Conservation (phyloP, 139 green algal species). For the Astrephomene gubernaculifera region DNA sequence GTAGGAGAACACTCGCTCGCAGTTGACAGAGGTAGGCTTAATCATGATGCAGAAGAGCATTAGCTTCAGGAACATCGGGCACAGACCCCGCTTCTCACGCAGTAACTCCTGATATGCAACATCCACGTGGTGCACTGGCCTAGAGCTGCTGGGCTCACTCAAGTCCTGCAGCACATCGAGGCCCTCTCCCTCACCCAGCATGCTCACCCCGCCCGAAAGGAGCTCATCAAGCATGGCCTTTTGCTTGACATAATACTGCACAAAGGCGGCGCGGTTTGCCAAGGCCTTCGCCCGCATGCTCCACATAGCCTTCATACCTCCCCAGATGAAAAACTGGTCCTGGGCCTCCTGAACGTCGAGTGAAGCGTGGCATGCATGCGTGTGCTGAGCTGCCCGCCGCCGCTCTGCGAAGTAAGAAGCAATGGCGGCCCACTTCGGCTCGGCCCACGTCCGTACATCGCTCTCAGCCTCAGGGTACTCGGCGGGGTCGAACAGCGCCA, state of each 20-base stretch:
- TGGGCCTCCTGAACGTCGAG: background rate
- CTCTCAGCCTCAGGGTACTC: background rate
- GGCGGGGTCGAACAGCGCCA: background rate
- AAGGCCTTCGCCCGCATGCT: background rate
- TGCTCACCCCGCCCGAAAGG: background rate
- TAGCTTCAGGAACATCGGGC: background rate
- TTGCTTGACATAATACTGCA: background rate
- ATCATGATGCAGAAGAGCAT: constrained; percentile 7
- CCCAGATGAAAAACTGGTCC: background rate
- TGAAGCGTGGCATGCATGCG: background rate
- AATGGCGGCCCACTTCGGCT: background rate
- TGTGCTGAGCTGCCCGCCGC: background rate
- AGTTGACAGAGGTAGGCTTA: background rate
- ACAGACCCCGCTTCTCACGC: background rate
- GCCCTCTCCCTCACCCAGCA: background rate
- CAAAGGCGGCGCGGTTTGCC: background rate
- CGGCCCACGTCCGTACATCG: background rate
- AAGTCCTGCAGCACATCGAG: background rate
- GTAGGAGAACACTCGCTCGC: background rate
- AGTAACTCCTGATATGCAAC: background rate
- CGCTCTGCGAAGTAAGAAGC: background rate
- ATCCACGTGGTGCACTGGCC: background rate
- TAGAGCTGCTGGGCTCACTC: background rate
- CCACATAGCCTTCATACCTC: background rate
- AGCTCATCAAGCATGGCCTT: background rate